These are phyloP conservation scores for Alisma plantagoaquatica DNA, from an alignment of 106 monocot species.

Conservation along the genomic window DNA sequence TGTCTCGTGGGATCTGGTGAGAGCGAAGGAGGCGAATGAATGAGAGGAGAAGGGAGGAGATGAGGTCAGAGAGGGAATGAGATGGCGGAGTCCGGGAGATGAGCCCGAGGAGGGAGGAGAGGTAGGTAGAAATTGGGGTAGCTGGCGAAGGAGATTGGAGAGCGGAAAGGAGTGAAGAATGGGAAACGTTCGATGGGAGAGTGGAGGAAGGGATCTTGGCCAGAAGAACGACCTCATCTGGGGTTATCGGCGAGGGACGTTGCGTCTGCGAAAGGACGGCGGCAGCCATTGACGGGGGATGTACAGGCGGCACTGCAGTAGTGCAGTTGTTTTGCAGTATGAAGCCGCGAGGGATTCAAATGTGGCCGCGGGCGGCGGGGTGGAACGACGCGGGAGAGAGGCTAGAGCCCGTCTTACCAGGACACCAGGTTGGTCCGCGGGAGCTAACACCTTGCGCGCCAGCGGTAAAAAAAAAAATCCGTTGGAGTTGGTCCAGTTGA, in stretches of 20 bases:
- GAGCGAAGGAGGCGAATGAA: slow-evolving; percentile 10
- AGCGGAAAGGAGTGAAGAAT: slow-evolving; percentile 25
- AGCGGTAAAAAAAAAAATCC: no score
- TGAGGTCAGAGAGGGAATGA: slow-evolving; percentile 14
- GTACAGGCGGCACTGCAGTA: not conserved
- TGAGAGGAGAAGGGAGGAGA: slow-evolving; percentile 16
- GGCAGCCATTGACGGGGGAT: not conserved
- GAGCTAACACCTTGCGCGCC: no score
- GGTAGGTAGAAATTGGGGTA: slow-evolving; percentile 24
- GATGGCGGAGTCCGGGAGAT: slow-evolving; percentile 20
- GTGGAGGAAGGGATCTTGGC: slow-evolving; percentile 20
- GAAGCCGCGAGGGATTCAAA: no score
- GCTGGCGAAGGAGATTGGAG: slow-evolving; percentile 15
- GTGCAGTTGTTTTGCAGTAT: no score
- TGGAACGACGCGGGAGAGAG: no score
- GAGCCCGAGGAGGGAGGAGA: slow-evolving; percentile 33
- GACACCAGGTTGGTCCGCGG: no score
- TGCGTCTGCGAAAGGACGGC: slow-evolving; percentile 3
- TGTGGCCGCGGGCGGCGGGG: no score
- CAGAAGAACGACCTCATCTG: slow-evolving; percentile 25
- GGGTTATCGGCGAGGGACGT: slow-evolving; percentile 9
- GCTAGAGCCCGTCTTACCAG: no score
- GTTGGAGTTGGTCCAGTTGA: no score
- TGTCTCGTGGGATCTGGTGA: slow-evolving; percentile 8
- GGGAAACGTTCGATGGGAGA: slow-evolving; percentile 25